phyloP scores from a whole-genome alignment of 495 filamentous ascomycete genomes.

The Ascodesmis nigricans region DNA sequence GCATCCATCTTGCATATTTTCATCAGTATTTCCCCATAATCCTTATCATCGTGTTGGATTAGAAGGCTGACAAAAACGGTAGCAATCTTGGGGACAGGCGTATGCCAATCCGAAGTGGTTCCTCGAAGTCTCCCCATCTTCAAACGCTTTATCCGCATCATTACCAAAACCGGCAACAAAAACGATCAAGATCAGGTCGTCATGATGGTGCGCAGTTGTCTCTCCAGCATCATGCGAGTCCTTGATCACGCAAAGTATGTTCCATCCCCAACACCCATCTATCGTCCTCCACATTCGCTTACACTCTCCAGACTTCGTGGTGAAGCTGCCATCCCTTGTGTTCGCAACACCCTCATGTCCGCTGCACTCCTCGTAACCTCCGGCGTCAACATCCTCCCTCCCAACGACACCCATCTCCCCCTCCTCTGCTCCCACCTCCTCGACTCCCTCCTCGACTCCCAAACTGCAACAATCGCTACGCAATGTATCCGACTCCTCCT shows the following conservation, averaged over 20 bases:
- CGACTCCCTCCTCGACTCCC: conserved; percentile 1
- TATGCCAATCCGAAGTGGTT: conserved; percentile 70
- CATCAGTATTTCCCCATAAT: conserved; percentile 28
- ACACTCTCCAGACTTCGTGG: conserved; percentile 15
- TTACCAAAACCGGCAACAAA: conserved; percentile 29
- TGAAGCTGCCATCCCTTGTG: conserved; percentile 39
- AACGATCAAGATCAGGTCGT: conserved; percentile 20
- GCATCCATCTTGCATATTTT: conserved; percentile 96
- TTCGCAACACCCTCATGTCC: conserved; percentile 78
- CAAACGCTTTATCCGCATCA: conserved; percentile 63
- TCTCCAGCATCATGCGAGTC: conserved; percentile 19
- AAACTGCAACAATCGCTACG: conserved; percentile 70
- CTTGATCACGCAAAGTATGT: conserved; percentile 21
- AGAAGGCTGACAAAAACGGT: conserved; percentile 1
- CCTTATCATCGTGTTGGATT: neutral
- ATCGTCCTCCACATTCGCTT: neutral
- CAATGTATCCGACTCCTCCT: conserved; percentile 70
- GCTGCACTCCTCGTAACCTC: conserved; percentile 74
- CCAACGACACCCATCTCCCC: conserved; percentile 31
- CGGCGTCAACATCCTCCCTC: conserved; percentile 45
- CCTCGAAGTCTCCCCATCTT: conserved; percentile 81
- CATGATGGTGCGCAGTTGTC: conserved; percentile 17
- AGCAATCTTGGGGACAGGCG: conserved; percentile 60
- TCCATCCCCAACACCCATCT: neutral
- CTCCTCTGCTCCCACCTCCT: conserved; percentile 16